Conservation (phyloP, 139 green algal genomes). For the Tetradesmus lagerheimii region DNA sequence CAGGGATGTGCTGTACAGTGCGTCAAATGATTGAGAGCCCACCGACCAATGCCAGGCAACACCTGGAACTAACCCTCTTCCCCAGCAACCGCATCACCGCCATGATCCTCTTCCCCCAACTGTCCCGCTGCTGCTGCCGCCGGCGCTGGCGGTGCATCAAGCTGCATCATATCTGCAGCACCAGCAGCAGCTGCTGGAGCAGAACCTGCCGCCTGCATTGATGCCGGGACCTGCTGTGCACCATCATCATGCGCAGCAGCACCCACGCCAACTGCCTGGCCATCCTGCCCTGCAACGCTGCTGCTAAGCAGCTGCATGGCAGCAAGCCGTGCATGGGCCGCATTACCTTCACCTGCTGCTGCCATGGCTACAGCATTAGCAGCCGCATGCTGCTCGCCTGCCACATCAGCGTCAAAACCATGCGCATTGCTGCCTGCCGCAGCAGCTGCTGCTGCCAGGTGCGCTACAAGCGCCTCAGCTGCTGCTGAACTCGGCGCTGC, state of each 20-base stretch:
- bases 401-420: background rate
- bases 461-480: background rate
- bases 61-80: background rate
- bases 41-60: background rate
- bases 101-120: background rate
- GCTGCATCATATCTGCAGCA: background rate
- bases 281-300: background rate
- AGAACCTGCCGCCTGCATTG: background rate
- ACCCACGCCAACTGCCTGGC: background rate
- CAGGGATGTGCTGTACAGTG: background rate
- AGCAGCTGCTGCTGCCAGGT: constrained; percentile 10
- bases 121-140: background rate
- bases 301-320: background rate
- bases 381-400: background rate
- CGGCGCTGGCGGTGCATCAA: background rate
- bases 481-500: background rate
- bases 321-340: background rate
- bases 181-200: too few species aligned
- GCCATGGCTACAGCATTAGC: background rate
- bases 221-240: background rate
- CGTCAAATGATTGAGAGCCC: background rate
- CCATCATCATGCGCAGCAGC: background rate
- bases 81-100: background rate
- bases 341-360: background rate
- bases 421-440: background rate